These are phyloP conservation scores for Skeletonema tropicum DNA, from an alignment of 108 stramenopile species.

Conservation along the genomic window DNA sequence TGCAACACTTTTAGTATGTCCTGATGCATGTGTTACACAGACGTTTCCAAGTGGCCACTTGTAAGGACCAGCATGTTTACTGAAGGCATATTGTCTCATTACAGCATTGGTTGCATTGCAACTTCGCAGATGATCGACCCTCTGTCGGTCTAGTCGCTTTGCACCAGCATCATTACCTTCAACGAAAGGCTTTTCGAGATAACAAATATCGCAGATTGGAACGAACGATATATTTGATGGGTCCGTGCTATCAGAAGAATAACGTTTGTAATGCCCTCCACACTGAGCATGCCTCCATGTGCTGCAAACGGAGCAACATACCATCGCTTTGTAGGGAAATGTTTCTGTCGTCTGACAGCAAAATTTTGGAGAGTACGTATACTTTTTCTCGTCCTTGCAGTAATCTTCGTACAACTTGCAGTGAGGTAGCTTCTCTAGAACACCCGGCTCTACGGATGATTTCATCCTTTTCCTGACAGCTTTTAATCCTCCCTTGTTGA, in stretches of 20 bases:
- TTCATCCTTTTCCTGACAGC: constrained; percentile 39
- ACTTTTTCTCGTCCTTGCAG: constrained; percentile 42
- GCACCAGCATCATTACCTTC: constrained; percentile 41
- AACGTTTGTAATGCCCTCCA: constrained; percentile 83
- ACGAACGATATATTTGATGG: constrained; percentile 51
- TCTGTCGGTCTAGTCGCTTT: constrained; percentile 66
- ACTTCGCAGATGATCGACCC: constrained; percentile 78
- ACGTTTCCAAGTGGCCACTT: constrained; percentile 87
- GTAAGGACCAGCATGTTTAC: constrained; percentile 79
- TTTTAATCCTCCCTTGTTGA: constrained; percentile 22
- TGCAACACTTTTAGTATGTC: constrained; percentile 79
- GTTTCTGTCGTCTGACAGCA: constrained; percentile 83
- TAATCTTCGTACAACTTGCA: constrained; percentile 70
- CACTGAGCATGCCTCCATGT: constrained; percentile 88
- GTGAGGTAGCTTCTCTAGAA: constrained; percentile 84
- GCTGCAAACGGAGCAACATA: constrained; percentile 84
- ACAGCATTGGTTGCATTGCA: constrained; percentile 70
- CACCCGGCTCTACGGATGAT: constrained; percentile 66
- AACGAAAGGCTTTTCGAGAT: constrained; percentile 62
- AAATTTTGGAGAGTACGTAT: constrained; percentile 53
- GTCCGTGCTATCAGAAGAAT: constrained; percentile 59
- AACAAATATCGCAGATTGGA: constrained; percentile 78
- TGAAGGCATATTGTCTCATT: constrained; percentile 78
- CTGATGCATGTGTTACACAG: constrained; percentile 66
- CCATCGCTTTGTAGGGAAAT: constrained; percentile 75